Base-by-base conservation (phyloP, 257 asterid species). In the Fraxinus quadrangulata region DNA sequence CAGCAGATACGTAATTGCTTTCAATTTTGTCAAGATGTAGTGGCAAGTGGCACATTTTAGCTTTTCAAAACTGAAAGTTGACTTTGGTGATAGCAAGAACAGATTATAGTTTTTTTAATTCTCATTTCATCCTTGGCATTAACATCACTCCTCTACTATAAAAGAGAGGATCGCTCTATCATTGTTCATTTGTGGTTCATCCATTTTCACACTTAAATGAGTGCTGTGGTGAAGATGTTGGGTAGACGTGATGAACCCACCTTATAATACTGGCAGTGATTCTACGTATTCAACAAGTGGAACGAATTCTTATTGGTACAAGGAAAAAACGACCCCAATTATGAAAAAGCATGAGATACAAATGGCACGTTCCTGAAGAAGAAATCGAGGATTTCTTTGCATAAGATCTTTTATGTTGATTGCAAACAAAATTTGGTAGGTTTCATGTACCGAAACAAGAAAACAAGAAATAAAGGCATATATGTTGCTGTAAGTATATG, bases 171-270 rank as follows among this genome's bases (percentile, higher is more conserved):
- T 33, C 36, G 4, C 36, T 33, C 36, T 6, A 33, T 33, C 36
- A 33, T 33, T 33, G 36, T 33, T 33, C 36, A 33, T 33, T 4
- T 4, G 36, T 33, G 36, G 36, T 33, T 33, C 36, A 33, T 33
- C 36, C 36, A 33, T 33, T 33, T 33, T 33, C 36, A 33, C 36
- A 33, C 36, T 33, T 33, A 33, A 33, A 33, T 81, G 83, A 86
- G 85, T 75, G 86, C 51, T 0, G 86, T 82, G 79, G 86, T 84
- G 79, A 84, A 82, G 75, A 84, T 82, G 86, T 39, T 84, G 71
- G 13, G 70, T 30, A 0, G n/a, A 66, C 36, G 81, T 72, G 71
- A 78, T 78, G 30, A 81, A 75, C 78, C 81, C 81, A 34, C 74
- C 71, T 3, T 70, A 23, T 67, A 24, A 17, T 34, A 33, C 81